Base-by-base conservation (phyloP, 2,329 filamentous ascomycete genomes). In the Hypoxylon sp. region DNA sequence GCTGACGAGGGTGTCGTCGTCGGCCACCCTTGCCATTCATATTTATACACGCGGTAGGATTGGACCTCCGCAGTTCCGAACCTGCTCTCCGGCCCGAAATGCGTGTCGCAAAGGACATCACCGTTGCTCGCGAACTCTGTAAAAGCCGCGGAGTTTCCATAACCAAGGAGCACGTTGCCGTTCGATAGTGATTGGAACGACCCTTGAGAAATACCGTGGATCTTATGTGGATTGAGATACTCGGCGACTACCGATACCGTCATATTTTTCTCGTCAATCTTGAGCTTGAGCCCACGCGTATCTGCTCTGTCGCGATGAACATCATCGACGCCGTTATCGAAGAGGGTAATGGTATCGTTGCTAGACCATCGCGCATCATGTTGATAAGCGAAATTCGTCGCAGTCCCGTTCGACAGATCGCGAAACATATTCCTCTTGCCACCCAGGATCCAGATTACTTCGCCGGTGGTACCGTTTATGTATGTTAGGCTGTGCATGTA, bases 391-490 rank as follows among this genome's bases (percentile, higher is more conserved):
- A 87, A 84, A 63, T 82, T 80, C 14, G 81, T 84, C 4, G 83
- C 84, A 14, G 75, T 73, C 14, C 81, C 83, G 13, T 77, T 74
- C 1, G 79, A 80, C 4, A 82, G 73, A 63, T 83, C 81, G 3
- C 60, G 63, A 73, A 85, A 85, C 56, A 79, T 77, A 65, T 81
- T 83, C 14, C 75, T 65, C 57, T 80, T 80, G 33, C 86, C 86
- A 48, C 86, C 85, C 3, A 88, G 78, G 17, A 79, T 79, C 86
- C 86, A 88, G 19, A 86, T 77, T 1, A 85, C 77, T 13, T 82
- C 77, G 6, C 85, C 85, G 1, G 78, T 79, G 3, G 75, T 74
- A 14, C 83, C 81, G 54, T 83, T 78, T 44, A 83, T 78, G 63
- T 82, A 82, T 17, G 79, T 79, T 42, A 88, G 73, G 46, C 79